A percentile compares a stretch with the other conserved stretches of the same genome.
Evolutionary conservation across 352 stramenopile genomes (phyloP).

Genomic region (Globisporangium orthogonon): DNA sequence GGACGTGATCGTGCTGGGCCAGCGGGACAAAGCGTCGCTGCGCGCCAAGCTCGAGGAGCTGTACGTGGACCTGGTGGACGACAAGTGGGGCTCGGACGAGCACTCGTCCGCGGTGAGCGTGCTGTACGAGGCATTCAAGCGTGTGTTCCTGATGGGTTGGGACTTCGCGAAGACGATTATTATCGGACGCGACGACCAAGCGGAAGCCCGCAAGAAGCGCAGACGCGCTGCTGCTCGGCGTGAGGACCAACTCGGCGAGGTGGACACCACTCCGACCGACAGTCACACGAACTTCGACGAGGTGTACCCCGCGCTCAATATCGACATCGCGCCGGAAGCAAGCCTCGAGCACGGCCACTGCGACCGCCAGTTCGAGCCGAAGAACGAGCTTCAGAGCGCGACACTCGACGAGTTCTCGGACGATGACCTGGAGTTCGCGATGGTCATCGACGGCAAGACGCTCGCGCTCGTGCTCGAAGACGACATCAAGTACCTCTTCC

Average conservation of each 20-base stretch:
- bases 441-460: slow-evolving; percentile 89
- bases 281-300: slow-evolving; percentile 53
- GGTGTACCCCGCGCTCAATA: slow-evolving; percentile 51
- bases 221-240: slow-evolving; percentile 37
- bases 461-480: slow-evolving; percentile 77
- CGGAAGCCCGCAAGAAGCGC: slow-evolving; percentile 60
- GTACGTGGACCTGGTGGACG: slow-evolving; percentile 83
- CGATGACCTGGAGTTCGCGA: slow-evolving; percentile 82
- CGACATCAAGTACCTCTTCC: slow-evolving; percentile 87
- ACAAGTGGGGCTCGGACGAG: slow-evolving; percentile 84
- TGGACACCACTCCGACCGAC: slow-evolving; percentile 26
- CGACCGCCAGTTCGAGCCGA: slow-evolving; percentile 68
- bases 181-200: slow-evolving; percentile 65
- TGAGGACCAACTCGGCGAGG: slow-evolving; percentile 28
- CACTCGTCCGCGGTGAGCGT: slow-evolving; percentile 71
- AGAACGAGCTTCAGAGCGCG: slow-evolving; percentile 23
- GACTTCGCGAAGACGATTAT: slow-evolving; percentile 60
- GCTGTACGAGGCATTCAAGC: slow-evolving; percentile 72
- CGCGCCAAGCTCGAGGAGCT: slow-evolving; percentile 76
- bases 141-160: slow-evolving; percentile 58
- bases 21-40: slow-evolving; percentile 72
- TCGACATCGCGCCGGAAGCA: slow-evolving; percentile 45
- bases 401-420: slow-evolving; percentile 44
- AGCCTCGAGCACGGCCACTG: slow-evolving; percentile 53
- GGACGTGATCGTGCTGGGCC: slow-evolving; percentile 83